phyloP scores from a whole-genome alignment of 2,329 filamentous ascomycete species.

The Xylariaceae sp. region DNA sequence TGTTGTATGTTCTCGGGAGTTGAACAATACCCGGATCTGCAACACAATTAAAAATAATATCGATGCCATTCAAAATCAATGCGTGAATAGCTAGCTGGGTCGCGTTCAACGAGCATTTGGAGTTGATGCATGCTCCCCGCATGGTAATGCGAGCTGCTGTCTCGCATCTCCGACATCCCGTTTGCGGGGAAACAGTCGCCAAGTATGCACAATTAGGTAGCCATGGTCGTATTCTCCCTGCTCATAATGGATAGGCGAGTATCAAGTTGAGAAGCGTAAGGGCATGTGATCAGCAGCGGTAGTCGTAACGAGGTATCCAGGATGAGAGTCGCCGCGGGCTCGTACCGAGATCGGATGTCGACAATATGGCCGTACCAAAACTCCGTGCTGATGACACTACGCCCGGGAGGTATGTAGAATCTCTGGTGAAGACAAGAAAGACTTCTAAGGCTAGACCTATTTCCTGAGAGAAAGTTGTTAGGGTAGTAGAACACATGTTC shows the following conservation, averaged over 20 bases:
- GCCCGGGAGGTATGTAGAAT: not conserved
- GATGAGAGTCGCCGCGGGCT: not conserved
- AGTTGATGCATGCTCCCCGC: not conserved
- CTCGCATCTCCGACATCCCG: not conserved
- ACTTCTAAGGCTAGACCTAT: not conserved
- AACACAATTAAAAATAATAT: not conserved
- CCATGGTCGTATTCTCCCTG: not conserved
- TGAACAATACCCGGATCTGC: constrained; percentile 17
- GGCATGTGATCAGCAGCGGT: not conserved
- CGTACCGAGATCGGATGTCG: not conserved
- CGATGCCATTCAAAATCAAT: not conserved
- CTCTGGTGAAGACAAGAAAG: not conserved
- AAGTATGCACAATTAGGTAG: not conserved
- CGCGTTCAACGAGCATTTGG: not conserved
- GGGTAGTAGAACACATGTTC: not conserved
- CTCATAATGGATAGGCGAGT: not conserved
- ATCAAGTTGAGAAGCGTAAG: not conserved
- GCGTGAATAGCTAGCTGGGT: not conserved
- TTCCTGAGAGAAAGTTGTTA: not conserved
- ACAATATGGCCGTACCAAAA: too few species aligned
- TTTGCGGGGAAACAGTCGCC: not conserved
- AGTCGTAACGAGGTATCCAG: not conserved
- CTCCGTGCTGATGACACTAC: not conserved
- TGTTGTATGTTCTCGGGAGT: constrained; percentile 14
- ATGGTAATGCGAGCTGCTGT: not conserved